Evolutionary conservation across 2,329 filamentous ascomycete genomes (phyloP).

Genomic region (Pseudocercospora fuligena): DNA sequence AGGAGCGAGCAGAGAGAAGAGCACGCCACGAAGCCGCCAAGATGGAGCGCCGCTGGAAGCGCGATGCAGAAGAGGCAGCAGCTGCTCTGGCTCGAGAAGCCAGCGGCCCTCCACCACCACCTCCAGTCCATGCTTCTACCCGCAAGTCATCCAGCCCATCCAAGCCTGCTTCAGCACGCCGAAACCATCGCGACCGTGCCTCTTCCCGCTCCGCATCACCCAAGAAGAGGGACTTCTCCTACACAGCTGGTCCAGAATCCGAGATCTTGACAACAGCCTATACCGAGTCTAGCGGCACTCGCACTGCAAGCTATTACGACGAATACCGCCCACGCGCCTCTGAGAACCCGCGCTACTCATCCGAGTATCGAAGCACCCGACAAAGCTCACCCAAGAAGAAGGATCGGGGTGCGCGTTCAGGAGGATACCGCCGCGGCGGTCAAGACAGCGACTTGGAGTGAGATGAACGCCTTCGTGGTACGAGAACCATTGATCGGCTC

Average conservation of each 20-base stretch:
- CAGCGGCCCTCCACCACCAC: constrained; percentile 28
- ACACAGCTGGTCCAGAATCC: constrained; percentile 38
- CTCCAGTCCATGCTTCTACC: constrained; percentile 25
- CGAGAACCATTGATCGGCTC: neutral
- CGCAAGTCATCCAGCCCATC: constrained; percentile 36
- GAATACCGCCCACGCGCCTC: constrained; percentile 39
- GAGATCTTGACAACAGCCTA: constrained; percentile 46
- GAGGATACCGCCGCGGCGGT: constrained; percentile 36
- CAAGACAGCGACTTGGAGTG: constrained; percentile 37
- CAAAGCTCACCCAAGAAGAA: constrained; percentile 44
- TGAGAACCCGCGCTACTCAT: constrained; percentile 33
- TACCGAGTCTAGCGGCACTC: constrained; percentile 39
- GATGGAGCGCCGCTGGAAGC: constrained; percentile 46
- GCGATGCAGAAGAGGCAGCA: constrained; percentile 47
- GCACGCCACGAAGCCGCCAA: constrained; percentile 45
- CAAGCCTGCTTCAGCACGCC: constrained; percentile 35
- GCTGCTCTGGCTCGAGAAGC: constrained; percentile 42
- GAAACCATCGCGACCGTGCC: constrained; percentile 31
- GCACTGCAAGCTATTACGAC: constrained; percentile 43
- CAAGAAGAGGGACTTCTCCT: constrained; percentile 44
- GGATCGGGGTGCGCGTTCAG: constrained; percentile 36
- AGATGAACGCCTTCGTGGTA: constrained; percentile 3
- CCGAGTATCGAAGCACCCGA: constrained; percentile 30
- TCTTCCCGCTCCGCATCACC: constrained; percentile 37
- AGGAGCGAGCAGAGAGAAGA: constrained; percentile 46